Percentiles rank a stretch among this genome's conserved stretches.
Conservation (phyloP, 192 early-diverging fungal species). For the Mortierella antarctica region DNA sequence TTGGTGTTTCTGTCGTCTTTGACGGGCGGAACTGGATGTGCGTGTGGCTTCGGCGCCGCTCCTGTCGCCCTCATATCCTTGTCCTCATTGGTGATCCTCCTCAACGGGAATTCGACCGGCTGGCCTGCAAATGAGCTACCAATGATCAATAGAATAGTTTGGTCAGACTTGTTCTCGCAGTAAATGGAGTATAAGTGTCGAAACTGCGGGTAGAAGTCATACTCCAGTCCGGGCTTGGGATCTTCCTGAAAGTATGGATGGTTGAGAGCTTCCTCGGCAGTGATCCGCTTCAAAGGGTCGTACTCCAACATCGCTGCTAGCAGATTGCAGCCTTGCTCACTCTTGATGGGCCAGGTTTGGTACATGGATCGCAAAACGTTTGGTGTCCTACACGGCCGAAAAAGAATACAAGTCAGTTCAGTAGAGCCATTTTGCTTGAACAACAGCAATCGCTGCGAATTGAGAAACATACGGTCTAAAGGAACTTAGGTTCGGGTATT, state of each 20-base stretch:
- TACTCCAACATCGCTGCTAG: constrained; percentile 83
- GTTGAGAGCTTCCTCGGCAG: constrained; percentile 80
- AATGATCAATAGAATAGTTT: not conserved
- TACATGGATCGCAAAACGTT: constrained; percentile 39
- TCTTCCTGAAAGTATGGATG: constrained; percentile 89
- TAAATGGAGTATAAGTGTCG: not conserved
- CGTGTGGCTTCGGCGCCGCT: constrained; percentile 13
- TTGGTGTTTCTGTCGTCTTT: constrained; percentile 45
- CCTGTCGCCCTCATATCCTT: constrained; percentile 60
- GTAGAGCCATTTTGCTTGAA: not conserved
- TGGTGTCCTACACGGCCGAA: constrained; percentile 14
- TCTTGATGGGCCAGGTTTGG: constrained; percentile 56
- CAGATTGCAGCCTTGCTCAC: constrained; percentile 72
- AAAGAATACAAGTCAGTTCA: not conserved
- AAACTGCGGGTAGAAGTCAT: constrained; percentile 29
- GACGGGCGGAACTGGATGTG: constrained; percentile 34
- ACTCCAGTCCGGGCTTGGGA: constrained; percentile 67
- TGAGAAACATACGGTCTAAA: constrained; percentile 65
- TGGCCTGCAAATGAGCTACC: constrained; percentile 60
- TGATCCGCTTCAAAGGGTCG: constrained; percentile 79
- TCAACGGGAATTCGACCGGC: constrained; percentile 59
- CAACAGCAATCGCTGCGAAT: too few species aligned
- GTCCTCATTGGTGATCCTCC: constrained; percentile 66
- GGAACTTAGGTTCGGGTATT: constrained; percentile 68
- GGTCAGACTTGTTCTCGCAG: not conserved